phyloP scores from a whole-genome alignment of 164 flowering plant genomes.

The Stephania japonica region DNA sequence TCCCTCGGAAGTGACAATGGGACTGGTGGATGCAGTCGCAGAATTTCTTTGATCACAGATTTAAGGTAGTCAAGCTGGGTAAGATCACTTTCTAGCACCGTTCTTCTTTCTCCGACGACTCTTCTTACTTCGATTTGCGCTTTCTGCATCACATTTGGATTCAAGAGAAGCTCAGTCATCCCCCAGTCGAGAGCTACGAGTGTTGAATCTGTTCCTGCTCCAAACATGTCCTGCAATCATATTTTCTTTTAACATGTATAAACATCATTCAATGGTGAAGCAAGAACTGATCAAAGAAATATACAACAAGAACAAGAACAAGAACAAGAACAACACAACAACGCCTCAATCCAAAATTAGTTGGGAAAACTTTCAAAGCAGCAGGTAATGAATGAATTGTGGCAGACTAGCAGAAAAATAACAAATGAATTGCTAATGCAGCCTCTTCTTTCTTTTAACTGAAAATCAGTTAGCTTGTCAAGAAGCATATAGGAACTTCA shows the following conservation, averaged over 20 bases:
- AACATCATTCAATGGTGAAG: conserved; percentile 21
- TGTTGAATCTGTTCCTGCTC: conserved; percentile 53
- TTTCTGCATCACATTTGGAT: conserved; percentile 35
- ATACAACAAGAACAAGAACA: conserved; percentile 30
- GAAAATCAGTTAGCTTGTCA: no score
- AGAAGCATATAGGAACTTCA: no score
- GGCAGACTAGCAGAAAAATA: no score
- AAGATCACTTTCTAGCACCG: conserved; percentile 34
- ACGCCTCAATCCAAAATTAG: no score
- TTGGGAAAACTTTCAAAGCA: no score
- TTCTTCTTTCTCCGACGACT: conserved; percentile 27
- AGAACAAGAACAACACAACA: conserved; percentile 28
- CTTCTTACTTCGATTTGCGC: conserved; percentile 44
- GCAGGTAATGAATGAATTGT: no score
- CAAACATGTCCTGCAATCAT: conserved; percentile 51
- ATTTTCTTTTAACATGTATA: no score
- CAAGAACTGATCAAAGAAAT: no score
- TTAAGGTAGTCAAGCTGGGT: conserved; percentile 34
- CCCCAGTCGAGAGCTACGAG: conserved; percentile 46
- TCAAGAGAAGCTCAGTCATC: conserved; percentile 51
- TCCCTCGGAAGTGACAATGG: conserved; percentile 45
- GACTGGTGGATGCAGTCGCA: conserved; percentile 46
- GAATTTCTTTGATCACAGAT: conserved; percentile 46
- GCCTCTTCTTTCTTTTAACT: no score
- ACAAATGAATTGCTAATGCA: no score